Evolutionary conservation across 441 rosid species (phyloP).

Genomic region (Populus tomentosa): DNA sequence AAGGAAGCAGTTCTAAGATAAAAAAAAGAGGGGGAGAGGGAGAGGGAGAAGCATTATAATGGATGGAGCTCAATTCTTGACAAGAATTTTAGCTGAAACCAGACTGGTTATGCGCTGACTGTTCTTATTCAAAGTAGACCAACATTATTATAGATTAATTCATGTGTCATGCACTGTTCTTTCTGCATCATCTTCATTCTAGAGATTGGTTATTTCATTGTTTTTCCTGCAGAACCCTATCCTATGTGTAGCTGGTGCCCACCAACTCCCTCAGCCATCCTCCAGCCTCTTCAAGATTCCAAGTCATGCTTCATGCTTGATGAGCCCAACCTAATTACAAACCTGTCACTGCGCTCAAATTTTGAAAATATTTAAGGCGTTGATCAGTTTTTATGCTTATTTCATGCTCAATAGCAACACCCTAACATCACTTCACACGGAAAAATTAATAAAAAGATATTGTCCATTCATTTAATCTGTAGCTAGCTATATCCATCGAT

Average conservation of each 20-base stretch:
- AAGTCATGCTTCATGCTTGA: not conserved
- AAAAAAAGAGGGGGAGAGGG: no score
- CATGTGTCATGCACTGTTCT: not conserved
- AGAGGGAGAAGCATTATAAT: no score
- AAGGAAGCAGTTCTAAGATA: no score
- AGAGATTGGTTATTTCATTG: not conserved
- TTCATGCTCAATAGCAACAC: not conserved
- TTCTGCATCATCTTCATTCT: not conserved
- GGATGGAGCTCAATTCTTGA: no score
- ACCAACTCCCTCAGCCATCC: not conserved
- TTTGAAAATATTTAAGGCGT: not conserved
- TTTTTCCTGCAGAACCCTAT: not conserved
- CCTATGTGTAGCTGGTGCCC: not conserved
- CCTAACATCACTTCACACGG: not conserved
- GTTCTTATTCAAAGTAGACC: not conserved
- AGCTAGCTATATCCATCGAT: no score
- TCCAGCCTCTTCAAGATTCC: slow-evolving; percentile 13
- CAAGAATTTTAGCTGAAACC: not conserved
- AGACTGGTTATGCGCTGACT: not conserved
- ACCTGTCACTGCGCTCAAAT: not conserved
- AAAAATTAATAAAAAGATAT: not conserved
- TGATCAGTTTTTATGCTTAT: not conserved
- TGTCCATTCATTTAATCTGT: no score
- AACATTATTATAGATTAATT: not conserved
- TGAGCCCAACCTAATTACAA: not conserved